These are phyloP conservation scores for Cyclocybe aegerita DNA, from an alignment of 768 basidiomycete species.

Conservation along the genomic window DNA sequence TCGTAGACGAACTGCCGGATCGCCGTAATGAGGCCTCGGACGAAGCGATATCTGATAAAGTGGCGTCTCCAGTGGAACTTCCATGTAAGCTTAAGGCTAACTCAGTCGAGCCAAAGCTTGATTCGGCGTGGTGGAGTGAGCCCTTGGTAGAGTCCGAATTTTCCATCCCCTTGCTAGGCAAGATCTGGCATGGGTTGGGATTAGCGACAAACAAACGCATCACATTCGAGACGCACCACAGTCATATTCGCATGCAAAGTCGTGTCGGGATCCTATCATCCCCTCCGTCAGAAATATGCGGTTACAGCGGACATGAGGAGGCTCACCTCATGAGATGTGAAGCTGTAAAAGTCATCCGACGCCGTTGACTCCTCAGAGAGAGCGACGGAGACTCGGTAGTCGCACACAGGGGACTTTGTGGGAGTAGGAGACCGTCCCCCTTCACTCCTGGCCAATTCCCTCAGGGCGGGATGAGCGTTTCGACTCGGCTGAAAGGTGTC, in stretches of 20 bases:
- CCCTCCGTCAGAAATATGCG: no score
- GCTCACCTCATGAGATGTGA: conserved; percentile 16
- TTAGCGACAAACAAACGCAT: not conserved
- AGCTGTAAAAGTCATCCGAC: conserved; percentile 22
- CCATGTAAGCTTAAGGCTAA: conserved; percentile 10
- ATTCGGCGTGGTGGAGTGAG: not conserved
- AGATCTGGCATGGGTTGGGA: not conserved
- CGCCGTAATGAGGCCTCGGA: conserved; percentile 3
- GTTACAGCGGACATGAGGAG: not conserved
- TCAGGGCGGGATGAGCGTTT: not conserved
- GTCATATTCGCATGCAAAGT: conserved; percentile 1
- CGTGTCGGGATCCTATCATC: conserved; percentile 5
- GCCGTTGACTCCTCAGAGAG: conserved; percentile 11
- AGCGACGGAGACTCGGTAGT: not conserved
- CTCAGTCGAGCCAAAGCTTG: conserved; percentile 4
- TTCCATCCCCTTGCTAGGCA: not conserved
- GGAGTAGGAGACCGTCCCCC: not conserved
- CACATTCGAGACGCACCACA: not conserved
- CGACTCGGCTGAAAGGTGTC: not conserved
- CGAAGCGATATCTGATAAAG: conserved; percentile 6
- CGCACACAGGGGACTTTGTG: not conserved
- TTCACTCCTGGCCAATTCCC: not conserved
- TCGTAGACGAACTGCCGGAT: not conserved
- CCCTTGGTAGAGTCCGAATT: not conserved
- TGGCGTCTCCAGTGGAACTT: conserved; percentile 4